These are phyloP conservation scores for Penicillium crystallinum DNA, from an alignment of 495 filamentous ascomycete genomes.

Conservation along the genomic window DNA sequence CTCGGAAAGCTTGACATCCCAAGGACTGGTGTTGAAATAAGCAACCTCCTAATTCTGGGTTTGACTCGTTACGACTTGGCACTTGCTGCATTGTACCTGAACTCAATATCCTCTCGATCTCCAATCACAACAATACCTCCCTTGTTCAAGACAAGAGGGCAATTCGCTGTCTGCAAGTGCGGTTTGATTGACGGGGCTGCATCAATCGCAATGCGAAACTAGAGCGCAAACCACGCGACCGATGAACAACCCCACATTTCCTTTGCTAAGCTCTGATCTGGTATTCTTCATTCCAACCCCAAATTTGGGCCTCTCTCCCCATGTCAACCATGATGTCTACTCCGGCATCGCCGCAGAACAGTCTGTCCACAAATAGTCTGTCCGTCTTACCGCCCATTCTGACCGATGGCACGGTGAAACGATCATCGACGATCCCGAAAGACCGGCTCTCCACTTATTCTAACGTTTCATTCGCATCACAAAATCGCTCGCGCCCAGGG, in stretches of 20 bases:
- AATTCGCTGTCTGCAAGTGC: neutral
- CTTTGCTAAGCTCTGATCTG: slow-evolving; percentile 19
- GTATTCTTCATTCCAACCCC: slow-evolving; percentile 12
- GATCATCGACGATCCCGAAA: slow-evolving; percentile 64
- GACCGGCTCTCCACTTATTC: slow-evolving; percentile 69
- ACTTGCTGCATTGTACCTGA: slow-evolving; percentile 2
- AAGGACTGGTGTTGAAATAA: neutral
- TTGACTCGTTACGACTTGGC: neutral
- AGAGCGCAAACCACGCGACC: slow-evolving; percentile 26
- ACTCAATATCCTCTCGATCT: neutral
- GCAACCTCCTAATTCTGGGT: neutral
- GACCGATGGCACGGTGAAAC: slow-evolving; percentile 34
- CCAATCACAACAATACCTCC: slow-evolving; percentile 1
- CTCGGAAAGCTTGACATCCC: neutral
- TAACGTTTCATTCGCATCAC: slow-evolving; percentile 50
- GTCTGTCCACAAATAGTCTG: slow-evolving; percentile 27
- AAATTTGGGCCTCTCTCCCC: slow-evolving; percentile 5
- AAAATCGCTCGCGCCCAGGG: slow-evolving; percentile 61
- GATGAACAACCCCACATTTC: slow-evolving; percentile 22
- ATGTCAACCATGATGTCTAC: slow-evolving; percentile 52
- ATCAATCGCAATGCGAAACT: slow-evolving; percentile 40
- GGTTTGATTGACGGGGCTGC: neutral
- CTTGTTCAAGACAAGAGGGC: neutral
- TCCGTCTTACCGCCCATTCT: slow-evolving; percentile 41
- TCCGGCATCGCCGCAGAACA: slow-evolving; percentile 48